Evolutionary conservation across 768 basidiomycete genomes (phyloP).

Genomic region (Lactifluus volemus): DNA sequence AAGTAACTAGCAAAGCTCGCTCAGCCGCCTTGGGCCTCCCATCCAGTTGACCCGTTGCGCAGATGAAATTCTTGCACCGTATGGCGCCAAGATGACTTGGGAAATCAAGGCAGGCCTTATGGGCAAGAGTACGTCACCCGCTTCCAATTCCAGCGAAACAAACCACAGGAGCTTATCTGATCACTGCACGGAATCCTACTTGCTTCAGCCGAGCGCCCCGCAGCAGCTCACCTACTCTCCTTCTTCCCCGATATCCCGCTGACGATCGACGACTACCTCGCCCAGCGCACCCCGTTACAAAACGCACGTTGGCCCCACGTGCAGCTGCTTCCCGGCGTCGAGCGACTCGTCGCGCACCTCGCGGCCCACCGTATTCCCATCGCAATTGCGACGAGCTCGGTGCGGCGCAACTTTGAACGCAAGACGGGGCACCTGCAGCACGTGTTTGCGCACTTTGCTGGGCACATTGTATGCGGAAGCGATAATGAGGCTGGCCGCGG

Average conservation of each 20-base stretch:
- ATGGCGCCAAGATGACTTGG: slow-evolving; percentile 78
- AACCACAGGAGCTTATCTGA: background rate
- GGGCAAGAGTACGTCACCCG: slow-evolving; percentile 60
- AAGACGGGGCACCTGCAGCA: slow-evolving; percentile 59
- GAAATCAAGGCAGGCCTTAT: slow-evolving; percentile 83
- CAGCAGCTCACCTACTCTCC: slow-evolving; percentile 60
- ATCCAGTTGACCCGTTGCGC: slow-evolving; percentile 10
- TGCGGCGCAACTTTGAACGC: slow-evolving; percentile 51
- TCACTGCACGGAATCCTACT: background rate
- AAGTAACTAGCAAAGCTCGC: slow-evolving; percentile 38
- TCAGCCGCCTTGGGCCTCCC: background rate
- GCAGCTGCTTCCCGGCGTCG: slow-evolving; percentile 62
- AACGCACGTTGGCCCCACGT: slow-evolving; percentile 63
- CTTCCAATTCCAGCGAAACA: background rate
- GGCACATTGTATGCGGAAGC: slow-evolving; percentile 52
- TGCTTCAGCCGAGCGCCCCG: slow-evolving; percentile 50
- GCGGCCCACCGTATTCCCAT: slow-evolving; percentile 61
- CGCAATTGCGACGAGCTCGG: slow-evolving; percentile 73
- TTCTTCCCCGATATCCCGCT: slow-evolving; percentile 70
- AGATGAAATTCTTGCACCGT: slow-evolving; percentile 66
- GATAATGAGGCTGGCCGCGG: slow-evolving; percentile 51
- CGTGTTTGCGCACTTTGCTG: slow-evolving; percentile 53
- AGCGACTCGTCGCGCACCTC: slow-evolving; percentile 63
- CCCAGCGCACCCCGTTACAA: slow-evolving; percentile 46
- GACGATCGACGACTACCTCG: slow-evolving; percentile 50